Evolutionary conservation across 306 rosid genomes (phyloP).

Genomic region (Cucurbita pepo): DNA sequence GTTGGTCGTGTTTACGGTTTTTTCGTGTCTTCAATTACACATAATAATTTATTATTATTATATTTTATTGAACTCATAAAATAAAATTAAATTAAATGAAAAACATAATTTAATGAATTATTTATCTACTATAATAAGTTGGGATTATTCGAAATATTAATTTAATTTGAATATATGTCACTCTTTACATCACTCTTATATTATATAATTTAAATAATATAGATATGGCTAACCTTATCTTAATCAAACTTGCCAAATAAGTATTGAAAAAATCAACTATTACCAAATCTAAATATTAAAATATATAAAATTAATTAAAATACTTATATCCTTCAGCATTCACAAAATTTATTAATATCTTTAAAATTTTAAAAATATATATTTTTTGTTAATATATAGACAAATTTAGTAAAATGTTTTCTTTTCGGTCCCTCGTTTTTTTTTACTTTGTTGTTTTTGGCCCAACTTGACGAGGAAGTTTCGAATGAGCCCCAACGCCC

Average conservation of each 20-base stretch:
- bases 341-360: too few relatives aligned
- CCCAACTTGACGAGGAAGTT: background rate
- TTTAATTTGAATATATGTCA: background rate
- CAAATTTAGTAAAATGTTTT: background rate
- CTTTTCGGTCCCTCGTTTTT: background rate
- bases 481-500: background rate
- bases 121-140: background rate
- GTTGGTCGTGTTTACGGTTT: background rate
- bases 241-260: too few relatives aligned
- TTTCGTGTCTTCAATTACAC: background rate
- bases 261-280: too few relatives aligned
- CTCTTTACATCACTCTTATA: background rate
- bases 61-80: too few relatives aligned
- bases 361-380: too few relatives aligned
- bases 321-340: too few relatives aligned
- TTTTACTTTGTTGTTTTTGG: background rate
- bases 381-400: too few relatives aligned
- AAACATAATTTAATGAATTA: background rate
- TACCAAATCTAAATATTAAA: too few relatives aligned
- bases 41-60: too few relatives aligned
- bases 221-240: too few relatives aligned
- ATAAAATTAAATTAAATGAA: too few relatives aligned
- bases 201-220: background rate
- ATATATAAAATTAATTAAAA: too few relatives aligned
- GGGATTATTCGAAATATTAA: background rate